phyloP scores from a whole-genome alignment of 106 monocot genomes.

The Platanthera zijinensis region DNA sequence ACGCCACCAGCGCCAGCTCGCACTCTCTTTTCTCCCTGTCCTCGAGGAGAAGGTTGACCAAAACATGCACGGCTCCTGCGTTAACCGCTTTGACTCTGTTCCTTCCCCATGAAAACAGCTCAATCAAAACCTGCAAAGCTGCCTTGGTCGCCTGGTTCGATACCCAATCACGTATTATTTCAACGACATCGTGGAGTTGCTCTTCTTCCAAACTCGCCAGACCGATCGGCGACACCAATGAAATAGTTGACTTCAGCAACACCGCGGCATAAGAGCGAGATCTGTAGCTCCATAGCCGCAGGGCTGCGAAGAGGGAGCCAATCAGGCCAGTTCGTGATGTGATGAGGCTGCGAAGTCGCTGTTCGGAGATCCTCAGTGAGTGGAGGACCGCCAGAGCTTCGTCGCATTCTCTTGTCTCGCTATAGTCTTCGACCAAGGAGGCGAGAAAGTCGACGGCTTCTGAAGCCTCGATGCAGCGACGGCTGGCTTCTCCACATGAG shows the following conservation, averaged over 20 bases:
- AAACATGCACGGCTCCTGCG: slow-evolving; percentile 34
- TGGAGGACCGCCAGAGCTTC: slow-evolving; percentile 47
- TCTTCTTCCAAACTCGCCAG: slow-evolving; percentile 13
- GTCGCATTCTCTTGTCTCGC: slow-evolving; percentile 11
- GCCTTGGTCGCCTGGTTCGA: slow-evolving; percentile 32
- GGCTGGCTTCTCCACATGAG: slow-evolving; percentile 30
- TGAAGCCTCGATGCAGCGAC: slow-evolving; percentile 22
- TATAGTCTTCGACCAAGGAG: slow-evolving; percentile 18
- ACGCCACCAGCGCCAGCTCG: slow-evolving; percentile 39
- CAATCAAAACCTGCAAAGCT: slow-evolving; percentile 26
- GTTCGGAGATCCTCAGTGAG: slow-evolving; percentile 35
- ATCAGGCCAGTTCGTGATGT: slow-evolving; percentile 8
- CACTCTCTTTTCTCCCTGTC: slow-evolving; percentile 19
- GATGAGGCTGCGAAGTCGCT: slow-evolving; percentile 14
- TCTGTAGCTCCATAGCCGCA: slow-evolving; percentile 20
- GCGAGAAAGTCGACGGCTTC: slow-evolving; percentile 35
- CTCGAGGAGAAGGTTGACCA: slow-evolving; percentile 56
- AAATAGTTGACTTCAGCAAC: slow-evolving; percentile 28
- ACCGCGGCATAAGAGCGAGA: slow-evolving; percentile 34
- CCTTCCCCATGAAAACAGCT: slow-evolving; percentile 36
- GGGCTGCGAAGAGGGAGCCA: slow-evolving; percentile 16
- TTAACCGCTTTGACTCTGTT: slow-evolving; percentile 43
- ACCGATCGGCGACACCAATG: slow-evolving; percentile 10
- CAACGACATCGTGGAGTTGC: slow-evolving; percentile 30
- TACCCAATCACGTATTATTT: slow-evolving; percentile 30